Evolutionary conservation across 2,329 filamentous ascomycete genomes (phyloP).

Genomic region (Trichoderma simmonsii): DNA sequence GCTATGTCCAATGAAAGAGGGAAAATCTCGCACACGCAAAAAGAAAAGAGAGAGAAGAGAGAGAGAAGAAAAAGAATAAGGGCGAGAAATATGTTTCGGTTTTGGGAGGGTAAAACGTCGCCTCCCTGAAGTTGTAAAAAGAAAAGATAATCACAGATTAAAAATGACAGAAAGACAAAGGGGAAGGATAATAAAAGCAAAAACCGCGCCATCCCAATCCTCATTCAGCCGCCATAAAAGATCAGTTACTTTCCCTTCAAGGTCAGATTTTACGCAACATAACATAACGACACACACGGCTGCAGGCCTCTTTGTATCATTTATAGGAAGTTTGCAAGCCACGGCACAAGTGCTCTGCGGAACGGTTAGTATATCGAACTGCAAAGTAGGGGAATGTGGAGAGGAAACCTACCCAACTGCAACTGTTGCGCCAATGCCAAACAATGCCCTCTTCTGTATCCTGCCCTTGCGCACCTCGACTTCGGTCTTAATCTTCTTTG

Average conservation of each 20-base stretch:
- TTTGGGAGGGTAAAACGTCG: not conserved
- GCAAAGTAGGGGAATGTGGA: not conserved
- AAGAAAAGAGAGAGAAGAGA: not conserved
- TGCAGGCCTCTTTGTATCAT: not conserved
- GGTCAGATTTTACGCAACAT: slow-evolving; percentile 16
- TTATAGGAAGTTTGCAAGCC: slow-evolving; percentile 51
- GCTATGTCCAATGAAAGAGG: slow-evolving; percentile 15
- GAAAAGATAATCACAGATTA: slow-evolving; percentile 17
- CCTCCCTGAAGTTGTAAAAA: slow-evolving; percentile 3
- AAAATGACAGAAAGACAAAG: slow-evolving; percentile 12
- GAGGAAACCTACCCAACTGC: slow-evolving; percentile 75
- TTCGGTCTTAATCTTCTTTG: slow-evolving; percentile 81
- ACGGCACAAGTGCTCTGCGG: slow-evolving; percentile 46
- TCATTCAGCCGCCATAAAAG: slow-evolving; percentile 17
- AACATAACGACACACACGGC: slow-evolving; percentile 8
- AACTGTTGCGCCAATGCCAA: slow-evolving; percentile 82
- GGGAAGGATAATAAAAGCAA: slow-evolving; percentile 1
- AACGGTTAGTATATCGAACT: not conserved
- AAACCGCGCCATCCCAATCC: slow-evolving; percentile 17
- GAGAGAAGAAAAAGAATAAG: not conserved
- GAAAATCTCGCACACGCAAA: not conserved
- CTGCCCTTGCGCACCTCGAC: slow-evolving; percentile 79
- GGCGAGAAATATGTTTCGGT: slow-evolving; percentile 7
- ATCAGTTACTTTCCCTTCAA: slow-evolving; percentile 6
- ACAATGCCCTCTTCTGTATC: slow-evolving; percentile 78